phyloP scores from a whole-genome alignment of 352 stramenopile species.

The Pythium aristosporum region DNA sequence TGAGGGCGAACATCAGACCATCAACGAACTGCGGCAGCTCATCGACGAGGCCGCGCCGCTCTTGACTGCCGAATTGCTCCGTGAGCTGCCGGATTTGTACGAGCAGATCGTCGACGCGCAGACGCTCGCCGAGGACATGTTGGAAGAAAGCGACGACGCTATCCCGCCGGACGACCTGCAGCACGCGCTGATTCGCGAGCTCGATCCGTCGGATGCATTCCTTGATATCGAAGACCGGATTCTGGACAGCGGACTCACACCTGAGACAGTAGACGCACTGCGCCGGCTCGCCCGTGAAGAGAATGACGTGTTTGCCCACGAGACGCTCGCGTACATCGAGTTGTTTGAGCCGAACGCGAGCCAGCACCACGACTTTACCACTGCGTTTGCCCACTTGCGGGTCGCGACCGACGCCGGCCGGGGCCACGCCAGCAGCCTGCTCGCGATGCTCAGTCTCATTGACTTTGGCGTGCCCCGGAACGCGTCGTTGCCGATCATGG shows the following conservation, averaged over 20 bases:
- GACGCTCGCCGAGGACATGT: slow-evolving; percentile 27
- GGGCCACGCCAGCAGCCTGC: slow-evolving; percentile 35
- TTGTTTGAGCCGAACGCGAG: slow-evolving; percentile 50
- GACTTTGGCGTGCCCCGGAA: slow-evolving; percentile 37
- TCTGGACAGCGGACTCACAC: slow-evolving; percentile 39
- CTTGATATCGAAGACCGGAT: slow-evolving; percentile 52
- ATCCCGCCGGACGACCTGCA: neutral
- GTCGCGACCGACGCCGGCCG: slow-evolving; percentile 45
- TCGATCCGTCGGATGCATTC: slow-evolving; percentile 47
- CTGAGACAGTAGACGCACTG: slow-evolving; percentile 40
- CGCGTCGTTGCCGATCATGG: slow-evolving; percentile 19
- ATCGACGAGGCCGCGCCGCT: slow-evolving; percentile 24
- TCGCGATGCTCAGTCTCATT: slow-evolving; percentile 62
- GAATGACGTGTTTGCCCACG: slow-evolving; percentile 49
- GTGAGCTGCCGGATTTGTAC: slow-evolving; percentile 26
- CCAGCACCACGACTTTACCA: slow-evolving; percentile 34
- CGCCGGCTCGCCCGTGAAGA: slow-evolving; percentile 27
- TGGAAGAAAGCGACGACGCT: slow-evolving; percentile 19
- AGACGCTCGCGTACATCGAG: slow-evolving; percentile 56
- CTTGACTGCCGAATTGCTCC: slow-evolving; percentile 21
- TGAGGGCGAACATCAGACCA: slow-evolving; percentile 22
- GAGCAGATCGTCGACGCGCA: slow-evolving; percentile 28
- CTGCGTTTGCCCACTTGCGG: slow-evolving; percentile 45
- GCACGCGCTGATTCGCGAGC: slow-evolving; percentile 12
- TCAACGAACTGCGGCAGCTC: slow-evolving; percentile 29